Base-by-base conservation (phyloP, 108 stramenopile genomes). In the Skeletonema marinoi region DNA sequence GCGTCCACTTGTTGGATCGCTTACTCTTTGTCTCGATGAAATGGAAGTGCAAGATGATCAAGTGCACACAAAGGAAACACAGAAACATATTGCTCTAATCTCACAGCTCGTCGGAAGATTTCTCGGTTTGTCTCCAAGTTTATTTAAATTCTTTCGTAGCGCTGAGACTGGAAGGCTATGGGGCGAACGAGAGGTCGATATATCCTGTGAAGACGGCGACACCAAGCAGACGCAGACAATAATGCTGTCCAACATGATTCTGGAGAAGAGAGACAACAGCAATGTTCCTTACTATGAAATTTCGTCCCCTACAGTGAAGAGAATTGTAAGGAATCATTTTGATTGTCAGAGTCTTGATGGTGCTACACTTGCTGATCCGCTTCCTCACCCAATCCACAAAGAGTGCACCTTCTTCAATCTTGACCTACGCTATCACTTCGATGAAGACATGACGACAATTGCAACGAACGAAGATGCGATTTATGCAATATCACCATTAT, bases 11-110 rank as follows among this genome's bases (percentile, higher is more conserved):
- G 85, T 89, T 56, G 93, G 87, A 10, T 86, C 88, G 32, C 87
- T 94, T 25, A 89, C 89, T 35, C 60, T 94, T 14, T 94, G 93
- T 66, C 56, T 94, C 12, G 79, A 86, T 74, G 73, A 87, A 19
- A 89, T 94, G 21, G 88, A 89, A 51, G 89, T 91, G 6, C 58
- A 85, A 7, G 87, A 81, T 41, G 92, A 88, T 63, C 92, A 96
- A 80, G 90, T 87, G 3, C 76, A 85, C 36, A 71, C 58, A 33
- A 44, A 56, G 31, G 80, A 81, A 38, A 66, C 66, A n/a, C 39
- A 74, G 14, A 60, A 67, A 5, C 80, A 81, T 46, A 64, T 70
- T 74, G 73, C 73, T 44, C 6, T 59, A 30, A 51, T 67, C 19
- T 63, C 73, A 25, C 33, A 68, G 39, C 39, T 81, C 4, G 61